Conservation (phyloP, 139 green algal genomes). For the Yamagishiella unicocca region DNA sequence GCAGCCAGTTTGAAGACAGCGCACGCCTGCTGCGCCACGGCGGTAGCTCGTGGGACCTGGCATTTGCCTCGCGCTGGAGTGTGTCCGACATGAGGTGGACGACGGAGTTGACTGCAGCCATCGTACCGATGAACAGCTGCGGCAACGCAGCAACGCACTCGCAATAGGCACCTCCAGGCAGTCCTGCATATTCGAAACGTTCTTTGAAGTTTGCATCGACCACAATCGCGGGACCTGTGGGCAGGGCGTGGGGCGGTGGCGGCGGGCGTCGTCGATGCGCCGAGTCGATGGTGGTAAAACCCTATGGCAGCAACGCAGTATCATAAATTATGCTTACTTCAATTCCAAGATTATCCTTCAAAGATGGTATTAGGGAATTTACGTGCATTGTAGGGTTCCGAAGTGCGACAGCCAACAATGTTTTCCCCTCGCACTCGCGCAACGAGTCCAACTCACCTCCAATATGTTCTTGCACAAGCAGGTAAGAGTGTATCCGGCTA, state of each 20-base stretch:
- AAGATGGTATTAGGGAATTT: too few relatives aligned
- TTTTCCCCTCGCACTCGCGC: too few relatives aligned
- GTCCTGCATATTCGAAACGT: not conserved
- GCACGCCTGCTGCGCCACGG: constrained; percentile 11
- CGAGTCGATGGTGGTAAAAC: too few relatives aligned
- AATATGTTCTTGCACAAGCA: not conserved
- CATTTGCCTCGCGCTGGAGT: not conserved
- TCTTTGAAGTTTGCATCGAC: not conserved
- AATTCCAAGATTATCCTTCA: too few relatives aligned
- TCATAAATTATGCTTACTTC: too few relatives aligned
- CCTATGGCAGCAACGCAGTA: too few relatives aligned
- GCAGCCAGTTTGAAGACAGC: constrained; percentile 16
- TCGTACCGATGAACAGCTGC: not conserved
- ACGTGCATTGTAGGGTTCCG: too few relatives aligned
- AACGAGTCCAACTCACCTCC: not conserved
- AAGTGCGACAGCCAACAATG: too few relatives aligned
- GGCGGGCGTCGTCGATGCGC: too few relatives aligned
- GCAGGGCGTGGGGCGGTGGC: too few relatives aligned
- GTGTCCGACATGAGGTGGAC: constrained; percentile 1
- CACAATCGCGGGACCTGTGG: not conserved
- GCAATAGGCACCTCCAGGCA: not conserved
- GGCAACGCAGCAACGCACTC: constrained; percentile 9
- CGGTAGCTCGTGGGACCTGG: not conserved
- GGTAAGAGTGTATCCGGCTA: not conserved
- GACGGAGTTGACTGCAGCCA: not conserved